These are phyloP conservation scores for Penicillium sp. DNA, from an alignment of 2,329 filamentous ascomycete species.

Conservation along the genomic window DNA sequence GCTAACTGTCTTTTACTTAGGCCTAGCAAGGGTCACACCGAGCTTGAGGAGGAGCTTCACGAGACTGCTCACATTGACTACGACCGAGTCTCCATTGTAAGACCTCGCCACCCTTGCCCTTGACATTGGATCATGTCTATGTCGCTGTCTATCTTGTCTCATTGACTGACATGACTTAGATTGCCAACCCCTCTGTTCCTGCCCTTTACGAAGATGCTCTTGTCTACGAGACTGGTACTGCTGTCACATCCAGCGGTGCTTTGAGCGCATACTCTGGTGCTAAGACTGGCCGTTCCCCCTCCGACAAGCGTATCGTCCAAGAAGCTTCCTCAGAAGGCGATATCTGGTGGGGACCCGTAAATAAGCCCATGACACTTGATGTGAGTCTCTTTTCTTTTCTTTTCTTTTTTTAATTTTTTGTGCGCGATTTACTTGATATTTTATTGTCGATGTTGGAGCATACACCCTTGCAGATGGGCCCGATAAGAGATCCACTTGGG, in stretches of 20 bases:
- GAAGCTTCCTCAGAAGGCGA: constrained; percentile 85
- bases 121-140: constrained; percentile 12
- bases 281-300: constrained; percentile 95
- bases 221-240: constrained; percentile 94
- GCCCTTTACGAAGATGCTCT: constrained; percentile 98
- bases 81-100: constrained; percentile 93
- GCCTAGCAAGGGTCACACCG: constrained; percentile 84
- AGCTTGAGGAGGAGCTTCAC: constrained; percentile 96
- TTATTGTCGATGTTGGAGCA: constrained; percentile 12
- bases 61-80: constrained; percentile 99
- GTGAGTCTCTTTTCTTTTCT: constrained; percentile 57
- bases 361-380: constrained; percentile 97
- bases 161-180: constrained; percentile 42
- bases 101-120: constrained; percentile 33
- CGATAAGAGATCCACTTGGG: constrained; percentile 20
- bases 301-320: constrained; percentile 96
- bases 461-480: constrained; percentile 22
- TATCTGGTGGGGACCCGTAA: constrained; percentile 98
- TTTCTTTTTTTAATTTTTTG: constrained; percentile 1
- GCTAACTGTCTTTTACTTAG: constrained; percentile 47
- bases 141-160: not conserved
- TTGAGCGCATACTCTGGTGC: constrained; percentile 96
- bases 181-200: constrained; percentile 90
- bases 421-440: constrained; percentile 20
- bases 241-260: constrained; percentile 93